Evolutionary conservation across 2,329 filamentous ascomycete species (phyloP), one percentile per base, ranked within the genome.

Genomic region (Colletotrichum noveboracense): DNA sequence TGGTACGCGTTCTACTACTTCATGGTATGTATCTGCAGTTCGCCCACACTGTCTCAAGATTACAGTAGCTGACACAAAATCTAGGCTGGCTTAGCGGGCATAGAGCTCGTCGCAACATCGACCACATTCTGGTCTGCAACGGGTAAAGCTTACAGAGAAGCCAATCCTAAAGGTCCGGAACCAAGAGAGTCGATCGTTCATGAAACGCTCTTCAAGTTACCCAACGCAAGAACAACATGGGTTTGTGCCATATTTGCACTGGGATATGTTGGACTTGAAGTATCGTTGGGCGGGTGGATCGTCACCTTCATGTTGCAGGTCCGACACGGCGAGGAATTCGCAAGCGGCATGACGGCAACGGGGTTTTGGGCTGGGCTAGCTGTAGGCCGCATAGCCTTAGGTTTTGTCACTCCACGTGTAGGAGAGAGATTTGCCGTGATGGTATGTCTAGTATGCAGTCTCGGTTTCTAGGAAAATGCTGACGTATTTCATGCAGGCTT

Each of bases 301-400:
- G 93, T 95, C 65, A 93, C 93, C 1, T 97, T 97, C 82, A 97
- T 98, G 94, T 91, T 96, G 18, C 87, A 90, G 24, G 92, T 95
- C 26, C 91, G 96, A 8, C 83, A 93, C 38, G 94, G 92, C 6
- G 89, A 87, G 21, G 86, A 91, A 0, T 96, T 96, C 80, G 89
- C 92, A 2, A 93, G 93, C 52, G 95, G 95, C 3, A 91, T 97
- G 86, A 92, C 91, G 0, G 93, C 92, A 0, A 96, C 94, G 0
- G 93, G 94, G 0, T 97, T 96, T 85, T 98, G 95, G 95, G 89
- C 95, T 52, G 95, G 95, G 0, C 88, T 97, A 77, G 96, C 95
- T 0, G 83, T 95, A 0, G 95, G 95, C 0, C 88, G 95, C 2
- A 86, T 97, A 4, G 82, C 93, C 1, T 84, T 97, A 14, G 94